Percentiles rank a stretch among this genome's conserved stretches.
These are phyloP conservation scores for Huntiella bhutanensis DNA, from an alignment of 2,329 filamentous ascomycete genomes.

Conservation along the genomic window DNA sequence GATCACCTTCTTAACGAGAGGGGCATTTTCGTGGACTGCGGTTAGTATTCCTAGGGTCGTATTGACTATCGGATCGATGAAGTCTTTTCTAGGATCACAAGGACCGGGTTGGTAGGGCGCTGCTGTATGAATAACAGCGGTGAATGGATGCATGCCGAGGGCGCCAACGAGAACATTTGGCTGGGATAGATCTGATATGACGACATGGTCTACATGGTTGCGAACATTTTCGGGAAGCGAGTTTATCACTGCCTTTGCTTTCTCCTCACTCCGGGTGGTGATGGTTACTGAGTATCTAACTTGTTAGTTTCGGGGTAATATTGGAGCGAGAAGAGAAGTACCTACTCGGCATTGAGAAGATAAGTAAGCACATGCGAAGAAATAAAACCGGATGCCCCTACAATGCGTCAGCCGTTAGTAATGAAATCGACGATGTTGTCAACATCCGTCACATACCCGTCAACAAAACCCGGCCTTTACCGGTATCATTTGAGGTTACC, in stretches of 20 bases:
- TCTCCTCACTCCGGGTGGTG: conserved; percentile 18
- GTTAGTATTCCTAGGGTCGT: conserved; percentile 31
- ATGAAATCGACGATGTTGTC: not conserved
- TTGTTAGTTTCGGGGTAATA: not conserved
- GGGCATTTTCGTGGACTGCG: conserved; percentile 25
- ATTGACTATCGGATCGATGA: conserved; percentile 36
- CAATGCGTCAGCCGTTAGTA: not conserved
- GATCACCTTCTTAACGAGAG: conserved; percentile 43
- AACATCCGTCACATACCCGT: not conserved
- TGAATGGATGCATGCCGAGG: conserved; percentile 31
- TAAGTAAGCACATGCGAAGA: conserved; percentile 32
- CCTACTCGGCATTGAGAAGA: conserved; percentile 18
- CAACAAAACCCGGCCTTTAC: not conserved
- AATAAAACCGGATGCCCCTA: conserved; percentile 34
- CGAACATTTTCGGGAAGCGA: conserved; percentile 17
- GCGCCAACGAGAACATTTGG: conserved; percentile 48
- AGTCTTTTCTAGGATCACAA: conserved; percentile 26
- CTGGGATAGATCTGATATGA: conserved; percentile 55
- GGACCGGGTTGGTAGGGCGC: conserved; percentile 55
- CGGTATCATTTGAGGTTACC: too few species aligned
- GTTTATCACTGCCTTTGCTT: conserved; percentile 25
- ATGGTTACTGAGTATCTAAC: conserved; percentile 5
- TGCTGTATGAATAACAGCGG: conserved; percentile 56
- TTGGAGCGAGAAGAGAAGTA: not conserved
- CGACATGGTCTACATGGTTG: conserved; percentile 22